phyloP scores from a whole-genome alignment of 106 monocot species.

The Dactylorhiza incarnata region DNA sequence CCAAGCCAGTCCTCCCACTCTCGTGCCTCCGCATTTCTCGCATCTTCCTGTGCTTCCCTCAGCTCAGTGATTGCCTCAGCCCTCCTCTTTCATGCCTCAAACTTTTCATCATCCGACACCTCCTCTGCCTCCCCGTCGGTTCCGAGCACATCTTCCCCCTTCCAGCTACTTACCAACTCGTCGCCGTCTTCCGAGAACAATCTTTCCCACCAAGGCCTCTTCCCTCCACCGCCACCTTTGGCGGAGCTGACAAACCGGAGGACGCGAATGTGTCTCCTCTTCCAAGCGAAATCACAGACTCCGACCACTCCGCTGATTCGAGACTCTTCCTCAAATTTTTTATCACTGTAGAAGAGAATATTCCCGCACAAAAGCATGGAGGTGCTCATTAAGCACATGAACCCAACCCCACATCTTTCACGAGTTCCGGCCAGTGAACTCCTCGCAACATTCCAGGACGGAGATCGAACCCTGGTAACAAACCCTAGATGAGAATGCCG shows the following conservation, averaged over 20 bases:
- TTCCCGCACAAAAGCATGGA: constrained; percentile 1
- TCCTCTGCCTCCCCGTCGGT: constrained; percentile 12
- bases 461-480: neutral
- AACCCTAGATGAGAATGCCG: constrained; percentile 3
- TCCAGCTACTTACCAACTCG: constrained; percentile 24
- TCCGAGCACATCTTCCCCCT: constrained; percentile 30
- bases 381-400: constrained; percentile 11
- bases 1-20: constrained; percentile 90
- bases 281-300: constrained; percentile 6
- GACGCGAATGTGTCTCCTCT: constrained; percentile 7
- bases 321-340: neutral
- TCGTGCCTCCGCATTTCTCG: constrained; percentile 38
- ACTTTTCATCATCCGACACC: constrained; percentile 34
- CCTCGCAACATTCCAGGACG: neutral
- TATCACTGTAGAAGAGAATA: neutral
- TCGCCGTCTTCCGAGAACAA: constrained; percentile 48
- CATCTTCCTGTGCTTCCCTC: constrained; percentile 75
- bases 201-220: constrained; percentile 68
- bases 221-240: constrained; percentile 10
- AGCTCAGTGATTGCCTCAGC: constrained; percentile 93
- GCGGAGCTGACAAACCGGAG: constrained; percentile 20
- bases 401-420: constrained; percentile 5
- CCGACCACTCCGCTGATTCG: neutral
- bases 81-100: constrained; percentile 76
- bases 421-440: neutral